Evolutionary conservation across 192 early-diverging fungal genomes (phyloP).

Genomic region (Linnemannia exigua): DNA sequence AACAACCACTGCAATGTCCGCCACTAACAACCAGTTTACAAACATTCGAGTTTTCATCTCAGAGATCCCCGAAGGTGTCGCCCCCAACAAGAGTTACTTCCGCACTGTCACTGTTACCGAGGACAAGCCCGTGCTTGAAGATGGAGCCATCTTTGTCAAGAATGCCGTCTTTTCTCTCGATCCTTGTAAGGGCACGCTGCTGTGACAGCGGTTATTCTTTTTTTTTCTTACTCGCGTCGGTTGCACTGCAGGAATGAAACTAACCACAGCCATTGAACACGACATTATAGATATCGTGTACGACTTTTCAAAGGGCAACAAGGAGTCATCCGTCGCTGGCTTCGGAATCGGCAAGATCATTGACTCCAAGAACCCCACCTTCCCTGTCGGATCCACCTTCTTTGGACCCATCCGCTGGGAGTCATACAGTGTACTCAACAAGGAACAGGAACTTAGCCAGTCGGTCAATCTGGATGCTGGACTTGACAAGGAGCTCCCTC

Average conservation of each 20-base stretch:
- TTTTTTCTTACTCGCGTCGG: not conserved
- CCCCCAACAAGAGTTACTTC: slow-evolving; percentile 48
- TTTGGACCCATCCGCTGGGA: slow-evolving; percentile 65
- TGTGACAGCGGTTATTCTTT: not conserved
- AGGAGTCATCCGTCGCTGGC: slow-evolving; percentile 66
- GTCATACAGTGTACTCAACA: slow-evolving; percentile 48
- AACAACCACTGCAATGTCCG: not conserved
- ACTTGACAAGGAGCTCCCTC: slow-evolving; percentile 59
- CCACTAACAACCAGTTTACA: slow-evolving; percentile 9
- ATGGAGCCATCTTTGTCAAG: slow-evolving; percentile 70
- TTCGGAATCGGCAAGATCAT: slow-evolving; percentile 76
- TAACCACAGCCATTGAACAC: not conserved
- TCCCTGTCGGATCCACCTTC: slow-evolving; percentile 73
- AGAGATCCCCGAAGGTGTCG: slow-evolving; percentile 34
- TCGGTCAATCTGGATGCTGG: slow-evolving; percentile 78
- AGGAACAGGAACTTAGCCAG: slow-evolving; percentile 60
- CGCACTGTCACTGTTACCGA: slow-evolving; percentile 9
- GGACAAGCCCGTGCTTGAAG: slow-evolving; percentile 37
- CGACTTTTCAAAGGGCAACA: slow-evolving; percentile 26
- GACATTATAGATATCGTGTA: slow-evolving; percentile 30
- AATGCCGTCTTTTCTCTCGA: slow-evolving; percentile 79
- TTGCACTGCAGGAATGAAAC: too few species aligned
- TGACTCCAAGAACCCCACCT: slow-evolving; percentile 70
- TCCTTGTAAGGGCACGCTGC: slow-evolving; percentile 75
- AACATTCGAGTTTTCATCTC: slow-evolving; percentile 34